phyloP scores from a whole-genome alignment of 2,329 filamentous ascomycete species.

The Fusarium dlaminii region DNA sequence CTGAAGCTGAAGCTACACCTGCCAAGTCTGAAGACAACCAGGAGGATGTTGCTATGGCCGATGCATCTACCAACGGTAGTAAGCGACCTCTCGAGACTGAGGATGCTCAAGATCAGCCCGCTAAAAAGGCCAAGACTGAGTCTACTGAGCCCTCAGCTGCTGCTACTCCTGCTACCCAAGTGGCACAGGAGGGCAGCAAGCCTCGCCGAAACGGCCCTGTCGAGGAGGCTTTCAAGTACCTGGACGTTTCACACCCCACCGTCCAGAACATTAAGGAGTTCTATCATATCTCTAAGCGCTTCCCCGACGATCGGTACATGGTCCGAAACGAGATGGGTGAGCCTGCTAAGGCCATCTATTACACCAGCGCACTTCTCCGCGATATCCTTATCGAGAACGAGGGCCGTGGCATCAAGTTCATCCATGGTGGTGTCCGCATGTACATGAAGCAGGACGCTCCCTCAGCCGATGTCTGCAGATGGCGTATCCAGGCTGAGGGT shows the following conservation, averaged over 20 bases:
- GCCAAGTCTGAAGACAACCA: constrained; percentile 21
- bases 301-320: constrained; percentile 92
- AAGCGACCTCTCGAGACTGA: constrained; percentile 51
- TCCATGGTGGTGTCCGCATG: constrained; percentile 98
- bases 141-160: constrained; percentile 27
- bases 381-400: constrained; percentile 90
- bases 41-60: constrained; percentile 47
- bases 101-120: constrained; percentile 51
- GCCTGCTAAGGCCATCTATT: constrained; percentile 95
- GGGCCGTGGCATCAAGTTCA: constrained; percentile 90
- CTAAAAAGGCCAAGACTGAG: constrained; percentile 61
- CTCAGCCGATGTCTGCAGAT: constrained; percentile 84
- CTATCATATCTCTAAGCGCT: constrained; percentile 84
- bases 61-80: constrained; percentile 43
- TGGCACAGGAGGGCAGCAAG: constrained; percentile 44
- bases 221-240: constrained; percentile 96
- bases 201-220: constrained; percentile 62
- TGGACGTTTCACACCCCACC: constrained; percentile 77
- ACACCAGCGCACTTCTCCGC: constrained; percentile 84
- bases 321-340: constrained; percentile 91
- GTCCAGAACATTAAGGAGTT: constrained; percentile 82
- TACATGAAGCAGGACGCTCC: constrained; percentile 98
- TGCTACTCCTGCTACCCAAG: constrained; percentile 38
- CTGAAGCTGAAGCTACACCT: background rate
- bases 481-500: constrained; percentile 96